A percentile compares a stretch with the other conserved stretches of the same genome.
Evolutionary conservation across 2,329 filamentous ascomycete genomes (phyloP).

Genomic region (Exophiala phaeomuriformis): DNA sequence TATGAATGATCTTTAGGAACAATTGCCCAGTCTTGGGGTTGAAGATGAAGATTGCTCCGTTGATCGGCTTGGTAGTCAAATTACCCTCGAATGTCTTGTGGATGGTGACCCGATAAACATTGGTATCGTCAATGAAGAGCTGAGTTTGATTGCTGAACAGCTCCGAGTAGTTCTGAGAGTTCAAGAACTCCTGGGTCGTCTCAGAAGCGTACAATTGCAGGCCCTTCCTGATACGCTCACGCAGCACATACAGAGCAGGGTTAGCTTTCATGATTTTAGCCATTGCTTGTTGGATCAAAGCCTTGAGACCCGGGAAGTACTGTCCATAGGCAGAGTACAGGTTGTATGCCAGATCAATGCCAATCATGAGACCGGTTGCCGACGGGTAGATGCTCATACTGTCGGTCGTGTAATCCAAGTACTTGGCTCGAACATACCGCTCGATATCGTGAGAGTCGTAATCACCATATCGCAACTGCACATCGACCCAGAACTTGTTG

Average conservation of each 20-base stretch:
- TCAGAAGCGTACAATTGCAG: constrained; percentile 96
- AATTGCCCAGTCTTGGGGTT: constrained; percentile 96
- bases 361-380: constrained; percentile 93
- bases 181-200: constrained; percentile 97
- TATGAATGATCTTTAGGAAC: constrained; percentile 99
- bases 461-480: constrained; percentile 92
- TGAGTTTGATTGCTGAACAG: constrained; percentile 99
- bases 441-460: constrained; percentile 99
- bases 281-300: constrained; percentile 95
- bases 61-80: constrained; percentile 97
- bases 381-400: constrained; percentile 98
- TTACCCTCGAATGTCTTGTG: constrained; percentile 99
- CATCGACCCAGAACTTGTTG: constrained; percentile 99
- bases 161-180: constrained; percentile 98
- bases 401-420: constrained; percentile 96
- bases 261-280: constrained; percentile 99
- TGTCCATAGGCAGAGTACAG: constrained; percentile 96
- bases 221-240: constrained; percentile 97
- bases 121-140: constrained; percentile 97
- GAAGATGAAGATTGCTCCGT: constrained; percentile 99
- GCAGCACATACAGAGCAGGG: constrained; percentile 87
- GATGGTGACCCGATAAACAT: constrained; percentile 98
- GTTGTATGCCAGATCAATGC: constrained; percentile 95
- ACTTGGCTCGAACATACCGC: constrained; percentile 93
- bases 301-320: constrained; percentile 97